Percentiles rank a stretch among this genome's conserved stretches.
phyloP scores from a whole-genome alignment of 441 rosid genomes.

The Brassica balearica region DNA sequence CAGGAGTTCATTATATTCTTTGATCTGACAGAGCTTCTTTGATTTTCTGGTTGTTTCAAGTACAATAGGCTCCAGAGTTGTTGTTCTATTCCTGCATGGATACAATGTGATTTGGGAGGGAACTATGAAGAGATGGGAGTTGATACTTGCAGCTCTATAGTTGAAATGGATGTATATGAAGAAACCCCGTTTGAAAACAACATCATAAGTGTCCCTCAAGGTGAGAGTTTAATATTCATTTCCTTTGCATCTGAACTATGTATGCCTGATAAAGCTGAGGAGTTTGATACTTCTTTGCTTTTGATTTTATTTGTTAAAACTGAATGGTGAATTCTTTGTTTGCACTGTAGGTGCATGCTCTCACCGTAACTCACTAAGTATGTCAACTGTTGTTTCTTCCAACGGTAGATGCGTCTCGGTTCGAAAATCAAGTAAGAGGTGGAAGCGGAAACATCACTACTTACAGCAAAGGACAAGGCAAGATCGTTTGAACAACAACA shows the following conservation, averaged over 20 bases:
- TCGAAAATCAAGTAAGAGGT: conserved; percentile 74
- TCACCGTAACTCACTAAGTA: too few relatives aligned
- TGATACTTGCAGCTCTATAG: conserved; percentile 64
- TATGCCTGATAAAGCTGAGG: neutral
- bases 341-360: conserved; percentile 47
- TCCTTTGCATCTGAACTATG: neutral
- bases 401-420: conserved; percentile 65
- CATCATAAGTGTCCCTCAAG: conserved; percentile 47
- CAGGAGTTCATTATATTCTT: conserved; percentile 24
- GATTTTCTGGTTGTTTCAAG: conserved; percentile 52
- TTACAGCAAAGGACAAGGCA: conserved; percentile 87
- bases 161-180: conserved; percentile 76
- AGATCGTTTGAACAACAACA: conserved; percentile 85
- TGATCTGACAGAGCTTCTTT: conserved; percentile 36
- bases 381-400: conserved; percentile 49
- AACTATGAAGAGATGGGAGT: conserved; percentile 57
- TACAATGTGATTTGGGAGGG: conserved; percentile 76
- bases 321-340: conserved; percentile 18
- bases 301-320: neutral
- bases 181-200: conserved; percentile 43
- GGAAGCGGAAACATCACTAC: conserved; percentile 84
- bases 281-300: conserved; percentile 16
- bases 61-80: conserved; percentile 75
- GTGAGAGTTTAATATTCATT: conserved; percentile 47
- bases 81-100: conserved; percentile 86